Percentiles rank a stretch among this genome's conserved stretches.
Conservation (phyloP, 352 stramenopile genomes). For the Globisporangium nunn region DNA sequence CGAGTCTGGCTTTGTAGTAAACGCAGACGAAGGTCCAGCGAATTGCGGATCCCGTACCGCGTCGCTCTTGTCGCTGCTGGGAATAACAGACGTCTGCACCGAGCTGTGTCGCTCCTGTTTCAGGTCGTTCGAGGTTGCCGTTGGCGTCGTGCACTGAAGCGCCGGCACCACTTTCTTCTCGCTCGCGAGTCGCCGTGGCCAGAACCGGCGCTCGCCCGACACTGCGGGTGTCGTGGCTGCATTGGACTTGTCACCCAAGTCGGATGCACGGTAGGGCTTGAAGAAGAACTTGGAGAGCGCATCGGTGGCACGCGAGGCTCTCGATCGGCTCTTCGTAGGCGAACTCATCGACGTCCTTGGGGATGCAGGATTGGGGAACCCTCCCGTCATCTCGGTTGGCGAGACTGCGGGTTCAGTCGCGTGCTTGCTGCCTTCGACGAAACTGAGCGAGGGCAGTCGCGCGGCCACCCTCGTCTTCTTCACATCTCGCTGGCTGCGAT, state of each 20-base stretch:
- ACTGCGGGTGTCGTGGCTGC: background rate
- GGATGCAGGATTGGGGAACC: background rate
- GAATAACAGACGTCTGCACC: background rate
- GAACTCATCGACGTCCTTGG: background rate
- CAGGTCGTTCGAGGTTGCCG: background rate
- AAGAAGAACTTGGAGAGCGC: constrained; percentile 9
- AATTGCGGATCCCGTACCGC: constrained; percentile 1
- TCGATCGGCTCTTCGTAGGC: background rate
- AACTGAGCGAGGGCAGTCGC: background rate
- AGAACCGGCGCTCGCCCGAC: constrained; percentile 7
- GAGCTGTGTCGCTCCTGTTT: background rate
- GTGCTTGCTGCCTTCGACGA: background rate
- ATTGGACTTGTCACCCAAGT: background rate
- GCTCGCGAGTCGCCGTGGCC: constrained; percentile 5
- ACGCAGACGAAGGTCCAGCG: background rate
- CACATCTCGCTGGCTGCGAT: constrained; percentile 3
- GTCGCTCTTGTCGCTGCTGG: constrained; percentile 4
- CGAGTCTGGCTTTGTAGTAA: background rate
- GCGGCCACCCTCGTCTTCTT: constrained; percentile 1
- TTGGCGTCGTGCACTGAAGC: background rate
- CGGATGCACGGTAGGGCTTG: background rate
- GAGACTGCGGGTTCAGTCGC: too few relatives aligned
- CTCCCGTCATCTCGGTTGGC: too few relatives aligned
- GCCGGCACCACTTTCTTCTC: constrained; percentile 7
- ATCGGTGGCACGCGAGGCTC: constrained; percentile 3